A percentile compares a stretch with the other conserved stretches of the same genome.
phyloP scores from a whole-genome alignment of 305 asterid species.

The Fraxinus ornus region DNA sequence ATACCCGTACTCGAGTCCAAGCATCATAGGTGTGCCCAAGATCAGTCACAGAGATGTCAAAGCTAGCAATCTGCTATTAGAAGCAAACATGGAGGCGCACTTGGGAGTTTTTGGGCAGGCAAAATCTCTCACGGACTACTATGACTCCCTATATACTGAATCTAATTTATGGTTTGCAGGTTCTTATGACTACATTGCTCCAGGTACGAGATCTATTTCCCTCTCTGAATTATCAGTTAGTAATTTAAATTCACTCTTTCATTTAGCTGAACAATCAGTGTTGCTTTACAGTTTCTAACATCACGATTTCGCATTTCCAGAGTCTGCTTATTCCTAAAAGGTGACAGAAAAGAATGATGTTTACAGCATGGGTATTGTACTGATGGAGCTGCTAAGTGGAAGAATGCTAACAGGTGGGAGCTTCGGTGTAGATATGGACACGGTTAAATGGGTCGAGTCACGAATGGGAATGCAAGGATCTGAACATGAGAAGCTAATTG shows the following conservation, averaged over 20 bases:
- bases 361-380: conserved; percentile 93
- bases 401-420: conserved; percentile 80
- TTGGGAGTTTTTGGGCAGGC: conserved; percentile 95
- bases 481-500: conserved; percentile 54
- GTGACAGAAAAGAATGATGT: conserved; percentile 84
- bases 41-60: conserved; percentile 91
- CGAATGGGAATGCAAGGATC: conserved; percentile 44
- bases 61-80: conserved; percentile 74
- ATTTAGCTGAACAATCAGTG: background rate
- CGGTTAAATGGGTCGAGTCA: conserved; percentile 83
- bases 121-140: conserved; percentile 48
- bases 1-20: too few species aligned
- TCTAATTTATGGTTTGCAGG: conserved; percentile 82
- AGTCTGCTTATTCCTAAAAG: conserved; percentile 73
- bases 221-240: background rate
- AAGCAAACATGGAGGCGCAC: conserved; percentile 79
- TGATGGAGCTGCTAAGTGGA: conserved; percentile 83
- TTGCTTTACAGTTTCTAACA: background rate
- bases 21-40: conserved; percentile 53
- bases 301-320: conserved; percentile 34
- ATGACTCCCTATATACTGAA: conserved; percentile 59
- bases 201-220: conserved; percentile 45
- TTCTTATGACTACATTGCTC: conserved; percentile 91
- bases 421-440: conserved; percentile 64
- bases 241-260: background rate